A percentile compares a stretch with the other conserved stretches of the same genome.
Conservation (phyloP, 306 rosid species). For the Mucuna pruriens region DNA sequence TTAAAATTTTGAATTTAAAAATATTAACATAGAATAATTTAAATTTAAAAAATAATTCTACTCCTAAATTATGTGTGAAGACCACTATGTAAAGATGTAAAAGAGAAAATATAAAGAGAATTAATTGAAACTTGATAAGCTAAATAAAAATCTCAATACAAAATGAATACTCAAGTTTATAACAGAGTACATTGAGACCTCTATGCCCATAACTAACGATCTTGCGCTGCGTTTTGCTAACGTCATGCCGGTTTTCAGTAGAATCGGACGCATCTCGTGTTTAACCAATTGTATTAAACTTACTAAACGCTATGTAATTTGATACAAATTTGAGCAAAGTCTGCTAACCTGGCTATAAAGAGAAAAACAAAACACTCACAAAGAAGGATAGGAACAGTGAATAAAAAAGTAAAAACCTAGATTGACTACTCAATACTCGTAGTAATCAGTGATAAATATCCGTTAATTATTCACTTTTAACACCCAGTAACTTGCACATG, state of each 20-base stretch:
- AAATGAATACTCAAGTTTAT: too few relatives aligned
- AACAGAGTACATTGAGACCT: too few relatives aligned
- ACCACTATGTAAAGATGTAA: background rate
- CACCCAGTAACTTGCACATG: slow-evolving; percentile 29
- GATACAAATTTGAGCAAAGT: background rate
- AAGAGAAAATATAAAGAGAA: background rate
- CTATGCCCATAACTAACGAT: background rate
- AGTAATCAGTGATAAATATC: background rate
- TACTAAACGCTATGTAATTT: background rate
- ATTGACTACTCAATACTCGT: background rate
- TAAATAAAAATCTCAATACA: too few relatives aligned
- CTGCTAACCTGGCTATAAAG: background rate
- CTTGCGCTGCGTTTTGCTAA: background rate
- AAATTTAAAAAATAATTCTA: too few relatives aligned
- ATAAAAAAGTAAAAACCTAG: background rate
- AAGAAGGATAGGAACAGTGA: background rate
- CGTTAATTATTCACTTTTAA: background rate
- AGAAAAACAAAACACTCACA: background rate
- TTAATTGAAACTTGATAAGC: too few relatives aligned
- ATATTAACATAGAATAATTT: background rate
- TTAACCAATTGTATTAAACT: background rate
- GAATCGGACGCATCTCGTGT: background rate
- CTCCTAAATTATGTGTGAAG: too few relatives aligned
- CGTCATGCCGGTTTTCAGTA: background rate
- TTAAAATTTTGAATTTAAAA: background rate